Base-by-base conservation (phyloP, 2,329 filamentous ascomycete genomes). In the Mycosphaerelloides madeirae region DNA sequence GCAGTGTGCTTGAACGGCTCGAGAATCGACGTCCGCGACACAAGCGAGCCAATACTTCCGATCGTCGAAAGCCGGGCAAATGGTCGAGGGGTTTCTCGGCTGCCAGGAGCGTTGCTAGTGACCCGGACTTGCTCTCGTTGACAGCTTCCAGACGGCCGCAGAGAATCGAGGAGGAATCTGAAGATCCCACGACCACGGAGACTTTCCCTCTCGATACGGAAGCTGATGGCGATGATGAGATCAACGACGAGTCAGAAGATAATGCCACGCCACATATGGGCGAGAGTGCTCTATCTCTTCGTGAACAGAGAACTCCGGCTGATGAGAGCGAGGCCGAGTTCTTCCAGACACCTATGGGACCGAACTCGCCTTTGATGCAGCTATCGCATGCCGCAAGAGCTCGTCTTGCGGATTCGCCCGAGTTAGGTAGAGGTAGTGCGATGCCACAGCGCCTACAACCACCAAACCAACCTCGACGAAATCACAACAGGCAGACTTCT, bases 181-280 rank as follows among this genome's bases (percentile, higher is more conserved):
- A 70, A 60, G 59, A 55, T 2, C 61, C 56, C 4, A 55, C 64
- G n/a, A 65, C 60, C 40, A 66, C 63, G 35, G 62, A 72, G 45
- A 64, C 75, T 46, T 52, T 72, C 31, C 69, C 75, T 33, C 75
- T 69, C 58, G 81, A 89, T 46, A 89, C 86, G 0, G 87, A 93
- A 58, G 87, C 83, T 6, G 88, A 95, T 18, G 88, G 88, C 1
- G 90, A 96, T 58, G 90, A 95, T 57, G 90, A 96, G 64, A 90
- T 85, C 3, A 86, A 89, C 44, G 85, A 88, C 44, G 85, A 90
- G 15, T 55, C 57, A 80, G 56, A 59, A 18, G 71, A 76, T 14
- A 71, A 75, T n/a, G 68, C 52, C 5, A 64, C 61, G 6, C 64
- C 65, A 2, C 46, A 31, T 6, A 12, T 63, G 11, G 60, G 60